These are phyloP conservation scores for Limnomonas spitsbergensis DNA, from an alignment of 139 green algal species.

Conservation along the genomic window DNA sequence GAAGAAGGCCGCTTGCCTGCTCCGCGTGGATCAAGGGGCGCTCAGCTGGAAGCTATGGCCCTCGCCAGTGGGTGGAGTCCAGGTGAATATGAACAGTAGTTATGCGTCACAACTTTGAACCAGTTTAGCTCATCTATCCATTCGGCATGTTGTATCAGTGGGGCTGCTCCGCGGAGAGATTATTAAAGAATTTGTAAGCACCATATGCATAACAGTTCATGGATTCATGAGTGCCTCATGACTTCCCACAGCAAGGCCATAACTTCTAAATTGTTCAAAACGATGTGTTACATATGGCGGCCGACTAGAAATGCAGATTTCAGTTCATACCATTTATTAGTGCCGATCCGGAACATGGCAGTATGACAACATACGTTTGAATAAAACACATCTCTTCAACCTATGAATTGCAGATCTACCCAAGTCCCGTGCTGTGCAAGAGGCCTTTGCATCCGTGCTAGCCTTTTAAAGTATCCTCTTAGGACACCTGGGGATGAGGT, in stretches of 20 bases:
- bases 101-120: neutral
- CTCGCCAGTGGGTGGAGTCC: slow-evolving; percentile 6
- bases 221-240: too few relatives aligned
- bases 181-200: too few relatives aligned
- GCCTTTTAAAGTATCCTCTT: neutral
- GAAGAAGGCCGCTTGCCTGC: neutral
- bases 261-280: too few relatives aligned
- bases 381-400: neutral
- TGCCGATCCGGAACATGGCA: too few relatives aligned
- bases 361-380: slow-evolving; percentile 2
- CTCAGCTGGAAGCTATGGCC: neutral
- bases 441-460: slow-evolving; percentile 17
- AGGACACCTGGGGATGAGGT: neutral
- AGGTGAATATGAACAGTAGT: neutral
- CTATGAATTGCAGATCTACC: neutral
- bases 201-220: too few relatives aligned
- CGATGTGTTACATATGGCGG: too few relatives aligned
- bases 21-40: neutral
- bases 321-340: too few relatives aligned
- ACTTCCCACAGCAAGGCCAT: too few relatives aligned
- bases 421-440: slow-evolving; percentile 1
- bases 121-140: neutral
- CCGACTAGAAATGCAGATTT: too few relatives aligned
- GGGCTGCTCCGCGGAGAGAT: too few relatives aligned
- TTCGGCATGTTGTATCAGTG: neutral